Conservation (phyloP, 75 land plant genomes). For the Cryptomeria japonica region DNA sequence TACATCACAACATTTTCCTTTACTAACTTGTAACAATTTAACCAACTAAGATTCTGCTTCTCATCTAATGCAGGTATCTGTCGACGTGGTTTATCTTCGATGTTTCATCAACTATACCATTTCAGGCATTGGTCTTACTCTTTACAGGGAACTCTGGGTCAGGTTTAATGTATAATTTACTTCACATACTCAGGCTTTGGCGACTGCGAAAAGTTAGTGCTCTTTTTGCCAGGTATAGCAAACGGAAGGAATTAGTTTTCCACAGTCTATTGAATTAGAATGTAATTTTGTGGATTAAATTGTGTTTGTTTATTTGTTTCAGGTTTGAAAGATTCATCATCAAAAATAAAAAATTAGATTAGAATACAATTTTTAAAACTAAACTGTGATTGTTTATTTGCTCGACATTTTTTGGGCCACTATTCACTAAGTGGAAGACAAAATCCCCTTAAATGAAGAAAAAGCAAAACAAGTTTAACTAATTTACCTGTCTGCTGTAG, state of each 20-base stretch:
- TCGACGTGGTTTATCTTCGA: conserved; percentile 34
- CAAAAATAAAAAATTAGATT: too few species aligned
- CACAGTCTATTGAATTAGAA: too few species aligned
- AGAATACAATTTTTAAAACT: too few species aligned
- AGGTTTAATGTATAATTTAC: conserved; percentile 21
- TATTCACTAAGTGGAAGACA: too few species aligned
- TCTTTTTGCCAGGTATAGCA: conserved; percentile 24
- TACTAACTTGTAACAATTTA: background rate
- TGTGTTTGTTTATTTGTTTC: too few species aligned
- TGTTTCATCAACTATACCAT: conserved; percentile 33
- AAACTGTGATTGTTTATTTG: too few species aligned
- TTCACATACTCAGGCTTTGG: conserved; percentile 32
- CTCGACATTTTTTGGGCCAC: background rate
- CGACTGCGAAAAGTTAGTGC: conserved; percentile 29
- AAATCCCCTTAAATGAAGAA: background rate
- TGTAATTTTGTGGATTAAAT: too few species aligned
- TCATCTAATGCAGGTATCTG: conserved; percentile 15
- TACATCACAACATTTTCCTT: background rate
- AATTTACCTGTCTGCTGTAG: background rate
- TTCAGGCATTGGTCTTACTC: conserved; percentile 13
- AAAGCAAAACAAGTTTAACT: background rate
- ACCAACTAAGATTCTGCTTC: background rate
- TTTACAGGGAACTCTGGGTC: conserved; percentile 17
- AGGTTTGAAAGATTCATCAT: too few species aligned
- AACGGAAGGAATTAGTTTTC: too few species aligned